These are phyloP conservation scores for Thraustotheca clavata DNA, from an alignment of 352 stramenopile genomes.

Conservation along the genomic window DNA sequence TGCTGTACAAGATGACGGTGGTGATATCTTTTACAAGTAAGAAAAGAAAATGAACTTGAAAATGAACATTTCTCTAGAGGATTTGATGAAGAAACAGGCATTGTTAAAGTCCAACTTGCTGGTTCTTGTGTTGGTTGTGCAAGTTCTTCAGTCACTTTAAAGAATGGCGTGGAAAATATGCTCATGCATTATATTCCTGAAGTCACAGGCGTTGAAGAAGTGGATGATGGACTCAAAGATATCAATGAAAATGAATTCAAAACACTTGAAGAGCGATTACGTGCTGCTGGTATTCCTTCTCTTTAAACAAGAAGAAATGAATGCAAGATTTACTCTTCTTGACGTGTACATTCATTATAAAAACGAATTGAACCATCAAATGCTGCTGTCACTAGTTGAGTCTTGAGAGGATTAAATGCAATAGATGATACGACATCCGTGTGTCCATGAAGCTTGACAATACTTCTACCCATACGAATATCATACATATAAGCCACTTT, in stretches of 20 bases:
- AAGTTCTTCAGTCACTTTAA: conserved; percentile 96
- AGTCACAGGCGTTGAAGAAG: conserved; percentile 83
- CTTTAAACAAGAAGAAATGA: no score
- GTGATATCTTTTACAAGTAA: conserved; percentile 97
- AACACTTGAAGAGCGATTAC: conserved; percentile 74
- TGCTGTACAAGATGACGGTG: conserved; percentile 98
- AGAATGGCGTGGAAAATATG: conserved; percentile 99
- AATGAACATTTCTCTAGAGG: conserved; percentile 33
- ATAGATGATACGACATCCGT: conserved; percentile 70
- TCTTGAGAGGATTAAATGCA: conserved; percentile 66
- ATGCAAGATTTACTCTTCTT: no score
- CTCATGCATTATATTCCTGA: conserved; percentile 99
- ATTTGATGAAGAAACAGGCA: conserved; percentile 93
- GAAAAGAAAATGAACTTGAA: neutral
- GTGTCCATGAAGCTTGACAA: conserved; percentile 56
- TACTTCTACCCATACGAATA: conserved; percentile 52
- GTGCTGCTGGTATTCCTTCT: conserved; percentile 57
- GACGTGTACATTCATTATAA: conserved; percentile 5
- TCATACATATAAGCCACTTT: conserved; percentile 78
- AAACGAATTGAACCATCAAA: conserved; percentile 70
- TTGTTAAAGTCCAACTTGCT: conserved; percentile 85
- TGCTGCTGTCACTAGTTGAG: conserved; percentile 72
- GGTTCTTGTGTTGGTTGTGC: conserved; percentile 97
- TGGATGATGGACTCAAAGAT: conserved; percentile 70
- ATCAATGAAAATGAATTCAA: conserved; percentile 77